phyloP scores from a whole-genome alignment of 2,329 filamentous ascomycete genomes.

The Apiospora koreana region DNA sequence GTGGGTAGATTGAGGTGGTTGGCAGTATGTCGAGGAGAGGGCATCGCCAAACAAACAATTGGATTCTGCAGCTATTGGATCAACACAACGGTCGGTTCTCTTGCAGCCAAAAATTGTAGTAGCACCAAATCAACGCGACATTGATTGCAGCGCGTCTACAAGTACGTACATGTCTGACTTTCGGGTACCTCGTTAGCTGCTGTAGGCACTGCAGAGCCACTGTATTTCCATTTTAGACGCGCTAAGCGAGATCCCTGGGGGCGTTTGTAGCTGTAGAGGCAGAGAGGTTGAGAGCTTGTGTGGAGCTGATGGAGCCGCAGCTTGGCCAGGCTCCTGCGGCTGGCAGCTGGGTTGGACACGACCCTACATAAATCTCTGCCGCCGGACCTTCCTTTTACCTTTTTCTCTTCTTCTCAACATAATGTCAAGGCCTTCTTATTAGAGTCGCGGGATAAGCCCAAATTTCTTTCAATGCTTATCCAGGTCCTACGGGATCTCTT shows the following conservation, averaged over 20 bases:
- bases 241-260: conserved; percentile 4
- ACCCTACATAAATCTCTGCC: conserved; percentile 12
- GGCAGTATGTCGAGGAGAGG: background rate
- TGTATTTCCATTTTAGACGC: conserved; percentile 3
- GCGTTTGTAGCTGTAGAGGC: background rate
- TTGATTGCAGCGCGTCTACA: background rate
- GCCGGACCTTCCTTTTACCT: conserved; percentile 36
- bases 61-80: background rate
- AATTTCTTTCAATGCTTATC: conserved; percentile 77
- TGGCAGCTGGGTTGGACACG: conserved; percentile 15
- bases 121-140: conserved; percentile 3
- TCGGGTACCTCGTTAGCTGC: background rate
- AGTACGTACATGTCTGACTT: background rate
- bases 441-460: conserved; percentile 97
- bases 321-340: conserved; percentile 6
- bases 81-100: background rate
- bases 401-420: conserved; percentile 48
- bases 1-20: background rate
- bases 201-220: background rate
- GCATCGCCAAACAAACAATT: conserved; percentile 10
- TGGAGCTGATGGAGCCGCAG: conserved; percentile 1
- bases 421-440: conserved; percentile 94
- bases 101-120: conserved; percentile 1
- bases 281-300: background rate
- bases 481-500: conserved; percentile 80